A percentile compares a stretch with the other conserved stretches of the same genome.
These are phyloP conservation scores for Alopecurus myosuroides DNA, from an alignment of 176 grass and related monocot species.

Conservation along the genomic window DNA sequence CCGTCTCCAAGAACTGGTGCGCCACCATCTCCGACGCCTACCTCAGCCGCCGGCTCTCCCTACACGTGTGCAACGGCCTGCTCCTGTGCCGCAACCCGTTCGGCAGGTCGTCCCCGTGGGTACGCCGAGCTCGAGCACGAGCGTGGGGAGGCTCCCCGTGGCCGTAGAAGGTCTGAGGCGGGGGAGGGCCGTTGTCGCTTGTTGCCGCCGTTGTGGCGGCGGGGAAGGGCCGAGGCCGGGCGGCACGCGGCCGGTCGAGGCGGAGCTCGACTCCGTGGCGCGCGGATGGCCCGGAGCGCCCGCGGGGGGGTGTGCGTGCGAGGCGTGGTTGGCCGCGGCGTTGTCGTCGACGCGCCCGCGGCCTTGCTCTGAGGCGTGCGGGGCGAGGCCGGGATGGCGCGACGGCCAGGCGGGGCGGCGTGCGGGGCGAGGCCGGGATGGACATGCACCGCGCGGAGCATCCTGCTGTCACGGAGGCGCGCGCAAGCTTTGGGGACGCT, in stretches of 20 bases:
- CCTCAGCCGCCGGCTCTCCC: constrained; percentile 34
- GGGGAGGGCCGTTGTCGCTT: constrained; percentile 51
- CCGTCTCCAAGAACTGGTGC: constrained; percentile 53
- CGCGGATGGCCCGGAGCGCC: constrained; percentile 51
- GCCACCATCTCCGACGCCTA: constrained; percentile 39
- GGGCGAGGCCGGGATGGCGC: constrained; percentile 34
- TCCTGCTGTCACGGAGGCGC: constrained; percentile 1
- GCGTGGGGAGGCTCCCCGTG: constrained; percentile 57
- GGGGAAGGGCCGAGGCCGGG: constrained; percentile 36
- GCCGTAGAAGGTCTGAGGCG: constrained; percentile 79
- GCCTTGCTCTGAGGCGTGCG: constrained; percentile 13
- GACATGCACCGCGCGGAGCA: constrained; percentile 32
- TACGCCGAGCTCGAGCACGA: constrained; percentile 80
- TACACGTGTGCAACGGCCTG: constrained; percentile 43
- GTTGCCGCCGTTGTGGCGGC: constrained; percentile 13
- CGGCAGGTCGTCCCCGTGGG: constrained; percentile 31
- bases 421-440: too few species aligned
- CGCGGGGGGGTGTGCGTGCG: too few species aligned
- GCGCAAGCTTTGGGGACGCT: constrained; percentile 48
- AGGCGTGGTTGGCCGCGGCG: constrained; percentile 36
- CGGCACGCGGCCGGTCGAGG: constrained; percentile 60
- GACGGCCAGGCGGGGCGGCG: too few species aligned
- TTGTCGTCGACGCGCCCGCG: constrained; percentile 16
- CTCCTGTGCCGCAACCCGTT: constrained; percentile 37
- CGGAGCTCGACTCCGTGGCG: constrained; percentile 70